A percentile compares a stretch with the other conserved stretches of the same genome.
Conservation (phyloP, 2,329 filamentous ascomycete genomes). For the Calonectria crousiana region DNA sequence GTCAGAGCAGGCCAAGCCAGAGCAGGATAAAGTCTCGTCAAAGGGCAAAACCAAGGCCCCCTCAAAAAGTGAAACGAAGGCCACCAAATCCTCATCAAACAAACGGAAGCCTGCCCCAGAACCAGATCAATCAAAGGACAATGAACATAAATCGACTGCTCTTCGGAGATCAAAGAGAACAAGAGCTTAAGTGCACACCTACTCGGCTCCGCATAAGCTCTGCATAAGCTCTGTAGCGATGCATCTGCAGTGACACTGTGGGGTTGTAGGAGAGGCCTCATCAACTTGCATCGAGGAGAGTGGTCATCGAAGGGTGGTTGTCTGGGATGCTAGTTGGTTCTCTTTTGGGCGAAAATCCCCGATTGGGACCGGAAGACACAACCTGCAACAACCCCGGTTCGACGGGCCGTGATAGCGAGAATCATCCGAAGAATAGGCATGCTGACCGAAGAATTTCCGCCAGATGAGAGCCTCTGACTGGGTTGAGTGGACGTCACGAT, state of each 20-base stretch:
- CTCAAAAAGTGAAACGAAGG: conserved; percentile 21
- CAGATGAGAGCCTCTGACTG: conserved; percentile 14
- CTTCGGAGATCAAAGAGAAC: conserved; percentile 43
- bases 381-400: conserved; percentile 28
- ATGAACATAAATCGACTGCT: conserved; percentile 26
- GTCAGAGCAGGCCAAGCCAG: conserved; percentile 9
- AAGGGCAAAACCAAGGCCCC: conserved; percentile 22
- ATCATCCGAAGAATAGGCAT: conserved; percentile 40
- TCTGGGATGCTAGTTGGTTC: not conserved
- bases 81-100: conserved; percentile 15
- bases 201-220: not conserved
- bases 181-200: conserved; percentile 27
- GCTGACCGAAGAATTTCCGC: conserved; percentile 42
- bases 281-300: not conserved
- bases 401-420: conserved; percentile 39
- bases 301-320: not conserved
- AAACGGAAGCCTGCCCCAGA: conserved; percentile 39
- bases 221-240: not conserved
- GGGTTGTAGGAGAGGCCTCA: not conserved
- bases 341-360: conserved; percentile 2
- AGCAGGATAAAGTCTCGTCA: not conserved
- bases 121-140: conserved; percentile 23
- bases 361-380: conserved; percentile 4
- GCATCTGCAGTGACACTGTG: not conserved
- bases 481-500: conserved; percentile 25